These are phyloP conservation scores for Linnemannia hyalina DNA, from an alignment of 192 early-diverging fungal genomes.

Conservation along the genomic window DNA sequence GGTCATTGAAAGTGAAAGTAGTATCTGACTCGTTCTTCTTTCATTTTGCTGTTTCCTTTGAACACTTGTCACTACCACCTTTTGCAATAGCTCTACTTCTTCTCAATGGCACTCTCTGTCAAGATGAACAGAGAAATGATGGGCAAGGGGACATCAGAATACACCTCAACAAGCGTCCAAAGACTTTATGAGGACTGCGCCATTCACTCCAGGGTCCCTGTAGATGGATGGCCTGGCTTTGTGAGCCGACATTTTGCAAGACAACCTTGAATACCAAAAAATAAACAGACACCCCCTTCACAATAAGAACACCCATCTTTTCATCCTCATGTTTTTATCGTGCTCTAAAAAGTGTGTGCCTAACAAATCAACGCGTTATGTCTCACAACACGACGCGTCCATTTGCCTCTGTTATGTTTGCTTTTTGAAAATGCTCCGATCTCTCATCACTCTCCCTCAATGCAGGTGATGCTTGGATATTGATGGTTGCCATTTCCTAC, in stretches of 20 bases:
- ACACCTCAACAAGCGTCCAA: constrained; percentile 46
- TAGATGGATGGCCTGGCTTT: constrained; percentile 52
- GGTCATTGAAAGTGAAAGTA: no score
- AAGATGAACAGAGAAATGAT: constrained; percentile 57
- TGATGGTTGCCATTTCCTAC: neutral
- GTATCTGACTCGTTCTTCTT: no score
- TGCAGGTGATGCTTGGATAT: no score
- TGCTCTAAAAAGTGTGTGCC: no score
- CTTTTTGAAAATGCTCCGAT: neutral
- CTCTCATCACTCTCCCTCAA: neutral
- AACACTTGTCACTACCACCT: neutral
- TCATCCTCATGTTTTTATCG: no score
- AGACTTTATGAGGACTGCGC: constrained; percentile 51
- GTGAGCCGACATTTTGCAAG: constrained; percentile 44
- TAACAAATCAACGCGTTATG: neutral
- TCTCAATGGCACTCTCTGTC: constrained; percentile 49
- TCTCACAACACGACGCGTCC: neutral
- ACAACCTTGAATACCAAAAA: neutral
- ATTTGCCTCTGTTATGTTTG: neutral
- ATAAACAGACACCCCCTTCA: neutral
- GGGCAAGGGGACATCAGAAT: constrained; percentile 37
- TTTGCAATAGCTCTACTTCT: constrained; percentile 37
- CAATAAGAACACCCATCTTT: no score
- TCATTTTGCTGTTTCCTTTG: neutral
- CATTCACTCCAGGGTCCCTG: constrained; percentile 25